Evolutionary conservation across 2,329 filamentous ascomycete species (phyloP), one percentile per base, ranked within the genome.

Genomic region (Fusarium sp.): DNA sequence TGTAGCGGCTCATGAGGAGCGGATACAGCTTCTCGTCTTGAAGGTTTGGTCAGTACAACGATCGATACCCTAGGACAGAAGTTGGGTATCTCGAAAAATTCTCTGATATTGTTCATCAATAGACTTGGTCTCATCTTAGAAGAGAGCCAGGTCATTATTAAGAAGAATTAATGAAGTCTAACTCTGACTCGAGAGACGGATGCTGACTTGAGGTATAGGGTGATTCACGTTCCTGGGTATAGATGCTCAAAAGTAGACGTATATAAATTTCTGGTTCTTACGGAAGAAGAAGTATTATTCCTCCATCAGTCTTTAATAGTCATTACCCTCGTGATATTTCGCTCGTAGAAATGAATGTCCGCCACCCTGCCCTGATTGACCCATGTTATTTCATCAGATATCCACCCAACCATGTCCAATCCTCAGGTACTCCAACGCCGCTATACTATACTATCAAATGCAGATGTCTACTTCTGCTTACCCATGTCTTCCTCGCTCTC

Each of bases 401-500:
- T 45, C 70, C 54, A 40, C 22, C 56, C 10, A 22, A n/a, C 45
- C 40, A 33, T 65, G 22, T 22, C 40, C 45, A 27, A 59, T 47
- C 33, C 52, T 20, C 40, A 45, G 57, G 57, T 62, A 68, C 65
- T 27, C 66, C 70, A 77, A 80, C 73, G 71, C 78, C 75, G 31
- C 66, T 29, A 50, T 45, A 45, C 66, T 38, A 50, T 64, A 29
- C 35, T 7, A 65, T 40, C 33, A 60, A n/a, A 60, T 59, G 42
- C 60, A 27, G 18, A 56, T 4, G 29, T 27, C 72, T 63, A 72
- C 60, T 70, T 73, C 27, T 63, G 40, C 65, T 79, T 75, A 11
- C 76, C 80, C 77, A 84, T 80, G 74, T 86, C 84, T 45, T 85
- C 84, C 31, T 80, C 79, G n/a, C 80, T 82, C 74, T 86, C 85